Percentiles rank a stretch among this genome's conserved stretches.
Conservation (phyloP, 192 early-diverging fungal genomes). For the Lobosporangium transversale region DNA sequence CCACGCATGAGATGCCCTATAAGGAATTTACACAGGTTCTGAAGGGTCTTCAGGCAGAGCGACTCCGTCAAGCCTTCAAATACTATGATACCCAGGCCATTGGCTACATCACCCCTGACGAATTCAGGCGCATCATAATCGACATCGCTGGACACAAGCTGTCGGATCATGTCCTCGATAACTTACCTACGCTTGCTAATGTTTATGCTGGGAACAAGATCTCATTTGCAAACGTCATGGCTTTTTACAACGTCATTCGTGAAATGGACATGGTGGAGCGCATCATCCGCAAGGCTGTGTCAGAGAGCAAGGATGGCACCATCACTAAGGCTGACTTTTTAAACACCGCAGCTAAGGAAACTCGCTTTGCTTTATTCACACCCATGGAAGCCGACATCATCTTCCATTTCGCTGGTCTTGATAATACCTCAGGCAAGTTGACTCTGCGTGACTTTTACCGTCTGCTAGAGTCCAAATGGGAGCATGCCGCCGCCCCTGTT, state of each 20-base stretch:
- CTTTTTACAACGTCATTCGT: constrained; percentile 69
- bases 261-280: constrained; percentile 77
- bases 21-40: constrained; percentile 77
- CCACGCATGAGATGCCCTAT: constrained; percentile 69
- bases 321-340: constrained; percentile 75
- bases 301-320: constrained; percentile 55
- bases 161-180: constrained; percentile 69
- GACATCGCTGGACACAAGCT: constrained; percentile 73
- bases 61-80: constrained; percentile 77
- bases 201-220: constrained; percentile 69
- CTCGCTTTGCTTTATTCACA: constrained; percentile 69
- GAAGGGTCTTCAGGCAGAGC: constrained; percentile 75
- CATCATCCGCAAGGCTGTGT: constrained; percentile 64
- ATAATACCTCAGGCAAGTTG: constrained; percentile 59
- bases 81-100: constrained; percentile 71
- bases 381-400: constrained; percentile 81
- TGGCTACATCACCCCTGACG: constrained; percentile 68
- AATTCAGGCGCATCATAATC: constrained; percentile 69
- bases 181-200: constrained; percentile 68
- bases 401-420: constrained; percentile 72
- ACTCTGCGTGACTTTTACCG: constrained; percentile 60
- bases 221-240: constrained; percentile 70
- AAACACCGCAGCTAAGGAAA: constrained; percentile 61
- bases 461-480: constrained; percentile 66
- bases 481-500: constrained; percentile 38